Evolutionary conservation across 148 eudicot species (phyloP), one percentile per base, ranked within the genome.

Genomic region (Silene latifolia): DNA sequence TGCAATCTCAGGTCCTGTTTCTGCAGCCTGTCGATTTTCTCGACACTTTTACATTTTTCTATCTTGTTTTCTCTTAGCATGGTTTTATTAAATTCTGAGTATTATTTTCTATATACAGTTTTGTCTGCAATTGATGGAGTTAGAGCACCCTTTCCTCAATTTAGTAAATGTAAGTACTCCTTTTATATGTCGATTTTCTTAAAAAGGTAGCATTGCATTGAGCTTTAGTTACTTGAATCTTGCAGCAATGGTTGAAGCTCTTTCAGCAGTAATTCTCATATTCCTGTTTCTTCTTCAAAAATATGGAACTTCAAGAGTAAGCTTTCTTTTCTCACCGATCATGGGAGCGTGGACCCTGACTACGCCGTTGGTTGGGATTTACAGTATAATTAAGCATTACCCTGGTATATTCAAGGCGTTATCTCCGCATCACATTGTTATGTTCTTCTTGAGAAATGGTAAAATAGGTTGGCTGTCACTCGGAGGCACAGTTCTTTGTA

Each of bases 111-210:
- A 42, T 63, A 39, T 39, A 15, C 76, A 89, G 94, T 88, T 77
- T 76, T 90, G 80, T 90, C 94, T 75, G 94, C 94, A 56, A 85
- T 90, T 61, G 87, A 86, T 47, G 94, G 94, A 71, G 79, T 90
- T 57, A 79, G 91, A 82, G 90, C 84, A 71, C 94, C 90, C 48
- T 90, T 90, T 76, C 90, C 91, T 51, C 57, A 84, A 3, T 74
- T 90, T 61, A 85, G 83, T 74, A 88, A 85, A 82, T 78, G 92
- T 87, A 84, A 85, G 91, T 23, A n/a, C 24, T 32, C 20, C 20
- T 18, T 6, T 59, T 20, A 27, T 5, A 35, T 35, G n/a, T n/a
- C n/a, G n/a, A n/a, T n/a, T n/a, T n/a, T n/a, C n/a, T n/a, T n/a
- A n/a, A 32, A 32, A 32, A 4, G 35, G 35, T 32, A 32, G 35